phyloP scores from a whole-genome alignment of 345 rosid species.

The Gossypium longicalyx region DNA sequence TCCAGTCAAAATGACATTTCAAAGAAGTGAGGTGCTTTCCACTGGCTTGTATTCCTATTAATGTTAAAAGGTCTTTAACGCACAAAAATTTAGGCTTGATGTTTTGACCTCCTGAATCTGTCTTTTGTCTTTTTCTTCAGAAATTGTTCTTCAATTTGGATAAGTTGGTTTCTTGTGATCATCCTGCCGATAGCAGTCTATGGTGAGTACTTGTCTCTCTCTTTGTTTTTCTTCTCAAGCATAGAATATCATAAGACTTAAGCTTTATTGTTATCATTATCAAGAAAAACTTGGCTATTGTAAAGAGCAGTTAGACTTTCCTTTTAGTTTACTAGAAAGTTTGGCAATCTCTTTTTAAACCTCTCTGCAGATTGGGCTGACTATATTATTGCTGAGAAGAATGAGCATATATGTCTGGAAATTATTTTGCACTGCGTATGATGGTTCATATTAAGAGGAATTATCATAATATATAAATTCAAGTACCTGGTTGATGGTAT shows the following conservation, averaged over 20 bases:
- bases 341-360: slow-evolving; percentile 8
- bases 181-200: slow-evolving; percentile 57
- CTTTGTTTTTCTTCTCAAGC: slow-evolving; percentile 1
- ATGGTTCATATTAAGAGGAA: slow-evolving; percentile 2
- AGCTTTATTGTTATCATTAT: background rate
- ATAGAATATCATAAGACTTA: background rate
- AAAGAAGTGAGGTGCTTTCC: background rate
- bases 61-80: background rate
- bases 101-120: slow-evolving; percentile 6
- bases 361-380: background rate
- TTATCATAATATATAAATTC: background rate
- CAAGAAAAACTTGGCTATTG: slow-evolving; percentile 10
- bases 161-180: slow-evolving; percentile 65
- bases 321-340: slow-evolving; percentile 5
- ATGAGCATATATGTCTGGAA: background rate
- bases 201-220: slow-evolving; percentile 48
- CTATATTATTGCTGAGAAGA: background rate
- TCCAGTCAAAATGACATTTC: background rate
- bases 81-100: slow-evolving; percentile 1
- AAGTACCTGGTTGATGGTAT: background rate
- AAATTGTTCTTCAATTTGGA: slow-evolving; percentile 76
- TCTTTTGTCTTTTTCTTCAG: slow-evolving; percentile 35
- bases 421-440: background rate
- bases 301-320: background rate
- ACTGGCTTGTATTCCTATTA: background rate